Evolutionary conservation across 345 rosid species (phyloP), one percentile per base, ranked within the genome.

Genomic region (Euphorbia pulcherrima): DNA sequence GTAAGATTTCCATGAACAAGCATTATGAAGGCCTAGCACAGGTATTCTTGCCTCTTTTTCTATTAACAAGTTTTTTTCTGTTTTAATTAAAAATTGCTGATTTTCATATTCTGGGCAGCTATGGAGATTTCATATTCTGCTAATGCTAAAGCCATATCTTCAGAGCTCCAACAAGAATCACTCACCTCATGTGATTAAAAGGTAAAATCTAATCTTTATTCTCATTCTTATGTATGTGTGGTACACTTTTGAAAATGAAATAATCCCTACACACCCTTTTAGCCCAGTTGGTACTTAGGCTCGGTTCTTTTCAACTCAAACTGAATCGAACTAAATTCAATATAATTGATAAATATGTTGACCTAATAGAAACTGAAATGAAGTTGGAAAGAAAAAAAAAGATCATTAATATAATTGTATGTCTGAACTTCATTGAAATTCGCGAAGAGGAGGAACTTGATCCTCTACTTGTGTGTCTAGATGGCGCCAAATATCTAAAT

Each of bases 51-150:
- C 27, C 18, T 39, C 58, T 17, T 2, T 5, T n/a, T 8, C 23
- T 26, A 9, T 51, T 2, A 8, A 33, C 37, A 33, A 33, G 4
- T 7, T 2, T 33, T 33, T 33, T 23, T 13, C 33, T 29, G 17
- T 30, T 29, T n/a, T 13, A 39, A 12, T 6, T 41, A 41, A 41
- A 2, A 12, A 41, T 41, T 9, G 47, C n/a, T n/a, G n/a, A 12
- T 18, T 44, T 44, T 44, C 39, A 14, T 29, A 30, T 18, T 64
- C 35, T 47, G 71, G 40, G 5, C 68, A 81, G 80, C 71, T 55
- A 60, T 73, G 84, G 74, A 78, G 80, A 69, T 65, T 75, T 56
- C 70, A 61, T 30, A 52, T 75, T 64, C 74, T 62, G 17, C 72
- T 73, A 53, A 69, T 54, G 27, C 29, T 72, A 59, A 70, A 73